Evolutionary conservation across 2,329 filamentous ascomycete genomes (phyloP).

Genomic region (Sclerotinia spermophila): DNA sequence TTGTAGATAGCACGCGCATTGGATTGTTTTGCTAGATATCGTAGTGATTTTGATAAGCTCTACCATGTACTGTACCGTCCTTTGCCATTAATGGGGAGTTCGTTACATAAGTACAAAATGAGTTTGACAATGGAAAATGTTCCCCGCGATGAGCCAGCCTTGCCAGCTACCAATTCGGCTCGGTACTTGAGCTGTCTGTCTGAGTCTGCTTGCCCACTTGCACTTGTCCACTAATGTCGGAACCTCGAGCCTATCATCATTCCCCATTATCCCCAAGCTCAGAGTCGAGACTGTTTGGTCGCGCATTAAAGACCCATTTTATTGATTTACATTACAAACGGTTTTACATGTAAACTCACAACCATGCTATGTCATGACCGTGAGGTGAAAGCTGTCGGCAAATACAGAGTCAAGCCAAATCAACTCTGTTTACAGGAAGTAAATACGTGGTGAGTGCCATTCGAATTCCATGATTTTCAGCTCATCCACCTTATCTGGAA

Average conservation of each 20-base stretch:
- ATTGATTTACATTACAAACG: background rate
- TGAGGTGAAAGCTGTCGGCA: background rate
- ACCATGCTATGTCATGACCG: background rate
- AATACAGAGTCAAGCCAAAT: background rate
- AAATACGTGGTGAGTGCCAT: background rate
- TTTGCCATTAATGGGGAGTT: background rate
- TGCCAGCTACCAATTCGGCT: background rate
- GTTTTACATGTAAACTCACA: background rate
- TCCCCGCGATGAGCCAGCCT: background rate
- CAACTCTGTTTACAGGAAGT: background rate
- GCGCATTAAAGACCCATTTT: background rate
- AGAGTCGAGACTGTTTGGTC: background rate
- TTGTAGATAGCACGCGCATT: background rate
- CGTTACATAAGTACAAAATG: background rate
- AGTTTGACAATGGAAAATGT: background rate
- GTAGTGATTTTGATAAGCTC: background rate
- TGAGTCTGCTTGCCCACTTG: background rate
- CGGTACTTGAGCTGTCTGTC: background rate
- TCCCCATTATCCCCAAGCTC: background rate
- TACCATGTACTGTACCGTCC: background rate
- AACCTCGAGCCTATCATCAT: background rate
- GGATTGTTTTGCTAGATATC: background rate
- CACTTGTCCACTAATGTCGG: background rate
- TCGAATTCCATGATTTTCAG: background rate
- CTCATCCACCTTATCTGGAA: background rate